Conservation (phyloP, 805 yeast species). For the Citeromyces nyonsensis region DNA sequence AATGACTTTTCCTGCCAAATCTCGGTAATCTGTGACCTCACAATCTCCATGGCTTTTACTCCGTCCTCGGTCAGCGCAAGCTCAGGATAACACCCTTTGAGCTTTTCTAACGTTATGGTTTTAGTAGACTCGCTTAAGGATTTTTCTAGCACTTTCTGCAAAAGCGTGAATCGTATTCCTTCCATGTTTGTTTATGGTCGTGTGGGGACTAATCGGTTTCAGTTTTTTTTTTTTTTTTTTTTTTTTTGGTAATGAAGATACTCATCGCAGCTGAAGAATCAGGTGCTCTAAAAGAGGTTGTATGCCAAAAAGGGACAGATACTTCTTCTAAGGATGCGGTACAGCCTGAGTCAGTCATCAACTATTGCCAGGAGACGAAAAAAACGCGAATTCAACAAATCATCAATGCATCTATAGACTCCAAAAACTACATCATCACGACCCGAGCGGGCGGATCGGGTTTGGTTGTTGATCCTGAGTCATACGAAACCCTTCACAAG, state of each 20-base stretch:
- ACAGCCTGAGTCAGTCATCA: slow-evolving; percentile 41
- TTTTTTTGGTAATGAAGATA: slow-evolving; percentile 27
- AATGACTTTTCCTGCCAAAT: slow-evolving; percentile 25
- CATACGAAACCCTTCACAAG: slow-evolving; percentile 7
- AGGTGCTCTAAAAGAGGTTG: slow-evolving; percentile 49
- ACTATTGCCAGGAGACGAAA: slow-evolving; percentile 13
- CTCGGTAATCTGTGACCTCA: slow-evolving; percentile 25
- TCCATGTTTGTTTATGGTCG: neutral
- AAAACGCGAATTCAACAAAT: slow-evolving; percentile 19
- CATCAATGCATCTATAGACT: slow-evolving; percentile 9
- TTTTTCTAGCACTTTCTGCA: slow-evolving; percentile 17
- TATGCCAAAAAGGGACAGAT: slow-evolving; percentile 57
- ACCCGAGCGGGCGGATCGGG: slow-evolving; percentile 26
- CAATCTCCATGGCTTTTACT: slow-evolving; percentile 20
- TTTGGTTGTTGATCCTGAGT: slow-evolving; percentile 18
- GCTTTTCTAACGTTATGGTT: slow-evolving; percentile 24
- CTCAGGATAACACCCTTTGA: slow-evolving; percentile 28
- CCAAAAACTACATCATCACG: slow-evolving; percentile 19
- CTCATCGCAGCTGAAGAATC: slow-evolving; percentile 52
- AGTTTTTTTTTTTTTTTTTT: slow-evolving; percentile 1
- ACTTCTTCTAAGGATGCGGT: slow-evolving; percentile 56
- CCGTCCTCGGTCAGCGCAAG: slow-evolving; percentile 21
- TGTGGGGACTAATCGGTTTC: neutral
- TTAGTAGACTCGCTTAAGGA: slow-evolving; percentile 24
- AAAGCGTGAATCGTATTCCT: slow-evolving; percentile 14